These are phyloP conservation scores for Solanum neorickii DNA, from an alignment of 257 asterid species.

Conservation along the genomic window DNA sequence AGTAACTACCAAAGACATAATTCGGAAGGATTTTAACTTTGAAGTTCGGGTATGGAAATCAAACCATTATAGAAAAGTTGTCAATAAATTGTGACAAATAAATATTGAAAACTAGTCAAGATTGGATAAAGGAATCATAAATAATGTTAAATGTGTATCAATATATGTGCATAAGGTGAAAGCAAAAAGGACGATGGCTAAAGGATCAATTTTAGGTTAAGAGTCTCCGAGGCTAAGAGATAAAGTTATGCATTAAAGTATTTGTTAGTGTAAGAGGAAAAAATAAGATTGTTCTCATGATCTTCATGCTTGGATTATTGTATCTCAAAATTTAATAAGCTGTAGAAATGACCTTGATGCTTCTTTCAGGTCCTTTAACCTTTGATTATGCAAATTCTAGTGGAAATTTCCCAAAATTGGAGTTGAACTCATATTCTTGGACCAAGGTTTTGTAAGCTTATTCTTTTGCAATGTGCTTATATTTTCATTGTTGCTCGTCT, in stretches of 20 bases:
- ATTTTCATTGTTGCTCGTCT: neutral
- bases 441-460: constrained; percentile 1
- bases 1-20: neutral
- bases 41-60: neutral
- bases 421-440: neutral
- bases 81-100: neutral
- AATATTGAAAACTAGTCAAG: neutral
- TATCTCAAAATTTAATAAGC: neutral
- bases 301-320: neutral
- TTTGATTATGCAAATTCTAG: neutral
- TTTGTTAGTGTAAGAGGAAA: neutral
- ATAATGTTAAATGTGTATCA: neutral
- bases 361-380: neutral
- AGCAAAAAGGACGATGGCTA: neutral
- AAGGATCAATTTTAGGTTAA: neutral
- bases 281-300: neutral
- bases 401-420: neutral
- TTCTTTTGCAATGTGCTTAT: neutral
- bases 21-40: neutral
- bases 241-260: neutral
- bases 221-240: neutral
- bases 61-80: neutral
- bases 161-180: neutral
- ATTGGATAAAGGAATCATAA: neutral
- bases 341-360: neutral